A percentile compares a stretch with the other conserved stretches of the same genome.
phyloP scores from a whole-genome alignment of 495 filamentous ascomycete species.

The Penicillium taxi region DNA sequence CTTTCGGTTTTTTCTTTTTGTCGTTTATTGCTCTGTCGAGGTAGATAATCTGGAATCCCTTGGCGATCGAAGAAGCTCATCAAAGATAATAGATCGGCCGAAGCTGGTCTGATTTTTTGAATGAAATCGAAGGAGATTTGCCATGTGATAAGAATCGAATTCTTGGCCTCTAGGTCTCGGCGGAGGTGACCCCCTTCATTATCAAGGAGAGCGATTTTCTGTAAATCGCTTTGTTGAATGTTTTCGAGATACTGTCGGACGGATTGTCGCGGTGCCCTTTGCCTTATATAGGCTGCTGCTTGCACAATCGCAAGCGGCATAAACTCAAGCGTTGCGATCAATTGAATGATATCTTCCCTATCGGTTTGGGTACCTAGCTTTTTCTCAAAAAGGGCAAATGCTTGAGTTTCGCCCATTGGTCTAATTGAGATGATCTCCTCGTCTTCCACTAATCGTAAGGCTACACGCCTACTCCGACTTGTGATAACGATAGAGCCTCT shows the following conservation, averaged over 20 bases:
- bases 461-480: conserved; percentile 22
- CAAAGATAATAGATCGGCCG: conserved; percentile 13
- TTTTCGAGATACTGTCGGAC: conserved; percentile 28
- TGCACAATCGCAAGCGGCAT: conserved; percentile 42
- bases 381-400: conserved; percentile 29
- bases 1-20: conserved; percentile 1
- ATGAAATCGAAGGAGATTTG: conserved; percentile 28
- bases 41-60: conserved; percentile 1
- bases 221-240: conserved; percentile 11
- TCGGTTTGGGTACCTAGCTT: conserved; percentile 18
- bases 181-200: conserved; percentile 1
- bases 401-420: conserved; percentile 26
- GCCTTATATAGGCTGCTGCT: neutral
- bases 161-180: conserved; percentile 12
- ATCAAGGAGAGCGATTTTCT: neutral
- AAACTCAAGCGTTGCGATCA: conserved; percentile 34
- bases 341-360: conserved; percentile 2
- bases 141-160: conserved; percentile 25
- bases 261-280: conserved; percentile 12
- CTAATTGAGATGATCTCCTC: conserved; percentile 30
- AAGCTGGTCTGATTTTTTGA: conserved; percentile 7
- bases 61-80: conserved; percentile 19
- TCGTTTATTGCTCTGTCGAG: neutral
- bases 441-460: conserved; percentile 20
- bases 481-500: conserved; percentile 27